Evolutionary conservation across 2,329 filamentous ascomycete species (phyloP).

Genomic region (Colletotrichum sp.): DNA sequence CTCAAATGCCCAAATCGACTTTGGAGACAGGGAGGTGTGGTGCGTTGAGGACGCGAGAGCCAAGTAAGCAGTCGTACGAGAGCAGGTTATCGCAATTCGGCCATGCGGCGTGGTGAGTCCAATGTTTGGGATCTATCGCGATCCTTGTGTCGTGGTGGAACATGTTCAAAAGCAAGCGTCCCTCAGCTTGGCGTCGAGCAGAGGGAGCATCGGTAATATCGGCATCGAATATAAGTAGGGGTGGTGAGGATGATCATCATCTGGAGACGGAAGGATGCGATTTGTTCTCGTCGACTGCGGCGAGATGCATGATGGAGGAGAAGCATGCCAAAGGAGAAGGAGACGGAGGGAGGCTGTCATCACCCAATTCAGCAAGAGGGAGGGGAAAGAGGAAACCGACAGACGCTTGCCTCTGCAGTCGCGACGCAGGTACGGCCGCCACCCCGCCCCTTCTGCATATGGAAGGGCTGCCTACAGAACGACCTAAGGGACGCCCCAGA

Average conservation of each 20-base stretch:
- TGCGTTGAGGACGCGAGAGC: background rate
- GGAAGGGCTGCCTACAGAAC: background rate
- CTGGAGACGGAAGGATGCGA: background rate
- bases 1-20: background rate
- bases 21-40: background rate
- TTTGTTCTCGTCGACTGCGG: background rate
- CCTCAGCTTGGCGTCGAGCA: background rate
- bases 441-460: background rate
- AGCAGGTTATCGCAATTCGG: background rate
- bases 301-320: background rate
- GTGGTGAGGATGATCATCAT: background rate
- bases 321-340: background rate
- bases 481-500: background rate
- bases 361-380: background rate
- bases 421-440: background rate
- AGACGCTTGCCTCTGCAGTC: background rate
- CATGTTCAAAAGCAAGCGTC: background rate
- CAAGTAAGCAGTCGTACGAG: background rate
- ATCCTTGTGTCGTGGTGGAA: background rate
- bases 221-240: background rate
- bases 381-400: background rate
- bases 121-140: constrained; percentile 16
- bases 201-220: background rate
- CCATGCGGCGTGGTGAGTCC: constrained; percentile 1
- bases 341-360: background rate